These are phyloP conservation scores for Nitzschia sp. DNA, from an alignment of 108 stramenopile species.

Conservation along the genomic window DNA sequence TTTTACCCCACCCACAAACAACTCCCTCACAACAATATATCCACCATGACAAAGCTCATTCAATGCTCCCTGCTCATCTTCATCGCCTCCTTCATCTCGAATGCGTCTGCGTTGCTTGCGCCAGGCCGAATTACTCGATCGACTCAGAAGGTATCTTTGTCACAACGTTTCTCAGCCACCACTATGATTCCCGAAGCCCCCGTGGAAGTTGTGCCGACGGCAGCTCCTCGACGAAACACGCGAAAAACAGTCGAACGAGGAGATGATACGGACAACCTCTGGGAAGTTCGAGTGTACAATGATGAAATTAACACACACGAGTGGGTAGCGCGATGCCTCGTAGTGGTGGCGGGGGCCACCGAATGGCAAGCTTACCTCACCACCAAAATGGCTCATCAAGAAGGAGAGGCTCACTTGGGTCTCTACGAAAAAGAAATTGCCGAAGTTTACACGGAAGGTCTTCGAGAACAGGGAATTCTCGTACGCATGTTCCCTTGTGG, in stretches of 20 bases:
- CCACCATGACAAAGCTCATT: neutral
- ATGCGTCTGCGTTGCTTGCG: neutral
- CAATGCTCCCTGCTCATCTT: neutral
- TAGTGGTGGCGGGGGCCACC: neutral
- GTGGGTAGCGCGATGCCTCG: conserved; percentile 1
- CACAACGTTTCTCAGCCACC: neutral
- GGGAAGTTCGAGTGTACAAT: conserved; percentile 1
- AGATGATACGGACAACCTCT: neutral
- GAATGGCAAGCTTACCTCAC: conserved; percentile 5
- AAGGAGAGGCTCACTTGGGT: neutral
- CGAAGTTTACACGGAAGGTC: conserved; percentile 2
- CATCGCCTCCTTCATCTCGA: neutral
- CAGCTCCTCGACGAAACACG: neutral
- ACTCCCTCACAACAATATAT: neutral
- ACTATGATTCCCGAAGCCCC: too few species aligned
- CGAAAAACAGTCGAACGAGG: neutral
- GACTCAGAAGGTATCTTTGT: neutral
- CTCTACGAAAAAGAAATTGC: conserved; percentile 11
- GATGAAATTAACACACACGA: conserved; percentile 7
- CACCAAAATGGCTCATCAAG: conserved; percentile 1
- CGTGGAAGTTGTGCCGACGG: neutral
- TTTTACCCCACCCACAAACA: neutral
- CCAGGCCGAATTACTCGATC: neutral
- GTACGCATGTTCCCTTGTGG: neutral
- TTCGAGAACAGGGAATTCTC: neutral